Conservation (phyloP, 2,329 filamentous ascomycete genomes). For the Seiridium unicorne region DNA sequence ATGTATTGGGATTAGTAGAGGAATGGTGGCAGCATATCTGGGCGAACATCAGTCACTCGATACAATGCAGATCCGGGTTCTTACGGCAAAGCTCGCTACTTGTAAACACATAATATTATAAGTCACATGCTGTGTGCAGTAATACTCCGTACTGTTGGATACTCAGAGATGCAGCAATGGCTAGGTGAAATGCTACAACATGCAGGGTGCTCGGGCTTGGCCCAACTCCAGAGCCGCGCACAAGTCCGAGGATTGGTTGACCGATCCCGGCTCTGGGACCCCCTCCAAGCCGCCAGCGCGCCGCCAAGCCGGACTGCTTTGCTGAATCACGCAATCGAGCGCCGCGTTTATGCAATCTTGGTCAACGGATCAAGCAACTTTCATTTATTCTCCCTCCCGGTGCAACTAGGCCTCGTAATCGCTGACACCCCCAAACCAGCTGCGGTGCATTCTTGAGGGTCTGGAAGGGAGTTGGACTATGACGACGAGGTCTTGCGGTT, state of each 20-base stretch:
- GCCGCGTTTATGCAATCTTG: not conserved
- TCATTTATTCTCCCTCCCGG: not conserved
- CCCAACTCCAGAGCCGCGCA: not conserved
- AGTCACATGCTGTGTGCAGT: not conserved
- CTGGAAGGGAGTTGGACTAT: not conserved
- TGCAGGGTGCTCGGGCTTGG: not conserved
- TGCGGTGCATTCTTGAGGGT: not conserved
- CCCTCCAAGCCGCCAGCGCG: not conserved
- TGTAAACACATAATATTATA: not conserved
- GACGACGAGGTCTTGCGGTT: too few species aligned
- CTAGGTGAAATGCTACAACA: not conserved
- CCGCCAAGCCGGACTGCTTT: conserved; percentile 3
- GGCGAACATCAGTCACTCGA: not conserved
- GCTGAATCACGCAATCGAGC: conserved; percentile 8
- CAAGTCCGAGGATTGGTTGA: not conserved
- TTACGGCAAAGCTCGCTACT: not conserved
- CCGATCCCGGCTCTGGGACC: not conserved
- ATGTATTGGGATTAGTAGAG: too few species aligned
- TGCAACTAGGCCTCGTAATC: not conserved
- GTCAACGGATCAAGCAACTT: not conserved
- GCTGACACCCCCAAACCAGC: not conserved
- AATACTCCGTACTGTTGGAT: not conserved
- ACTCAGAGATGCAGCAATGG: not conserved
- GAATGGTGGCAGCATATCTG: too few species aligned
- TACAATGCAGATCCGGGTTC: not conserved